phyloP scores from a whole-genome alignment of 2,329 filamentous ascomycete genomes.

The Fusarium sp. region DNA sequence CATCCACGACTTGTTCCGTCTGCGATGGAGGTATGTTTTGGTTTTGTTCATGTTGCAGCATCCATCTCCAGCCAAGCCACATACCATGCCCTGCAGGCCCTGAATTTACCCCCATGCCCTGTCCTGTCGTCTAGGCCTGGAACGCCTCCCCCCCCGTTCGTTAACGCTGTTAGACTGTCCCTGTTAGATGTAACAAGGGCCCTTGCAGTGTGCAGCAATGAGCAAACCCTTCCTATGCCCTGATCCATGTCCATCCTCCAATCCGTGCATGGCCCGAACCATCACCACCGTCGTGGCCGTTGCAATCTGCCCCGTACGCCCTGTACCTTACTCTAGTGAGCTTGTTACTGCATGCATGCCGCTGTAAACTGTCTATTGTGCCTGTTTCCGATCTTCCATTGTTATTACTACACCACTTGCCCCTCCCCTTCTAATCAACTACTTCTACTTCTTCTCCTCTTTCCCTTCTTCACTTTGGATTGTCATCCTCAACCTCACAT shows the following conservation, averaged over 20 bases:
- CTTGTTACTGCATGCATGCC: constrained; percentile 7
- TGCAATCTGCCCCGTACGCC: constrained; percentile 45
- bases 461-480: constrained; percentile 39
- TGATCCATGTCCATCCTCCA: constrained; percentile 1
- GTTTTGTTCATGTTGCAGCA: constrained; percentile 38
- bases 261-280: constrained; percentile 40
- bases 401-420: constrained; percentile 43
- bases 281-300: constrained; percentile 47
- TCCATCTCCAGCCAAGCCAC: constrained; percentile 25
- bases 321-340: constrained; percentile 23
- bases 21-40: constrained; percentile 11
- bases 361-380: constrained; percentile 22
- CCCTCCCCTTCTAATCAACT: constrained; percentile 45
- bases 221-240: constrained; percentile 6
- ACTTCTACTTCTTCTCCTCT: constrained; percentile 42
- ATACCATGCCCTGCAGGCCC: not conserved
- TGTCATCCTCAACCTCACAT: constrained; percentile 36
- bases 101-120: constrained; percentile 5
- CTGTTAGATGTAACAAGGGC: constrained; percentile 33
- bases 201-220: constrained; percentile 3
- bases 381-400: constrained; percentile 6
- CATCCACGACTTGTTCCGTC: constrained; percentile 28
- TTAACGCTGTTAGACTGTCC: constrained; percentile 17
- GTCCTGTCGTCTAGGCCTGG: constrained; percentile 26
- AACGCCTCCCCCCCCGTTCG: constrained; percentile 23